These are phyloP conservation scores for Pyrrhoderma lamaoense DNA, from an alignment of 1,284 basidiomycete species.

Conservation along the genomic window DNA sequence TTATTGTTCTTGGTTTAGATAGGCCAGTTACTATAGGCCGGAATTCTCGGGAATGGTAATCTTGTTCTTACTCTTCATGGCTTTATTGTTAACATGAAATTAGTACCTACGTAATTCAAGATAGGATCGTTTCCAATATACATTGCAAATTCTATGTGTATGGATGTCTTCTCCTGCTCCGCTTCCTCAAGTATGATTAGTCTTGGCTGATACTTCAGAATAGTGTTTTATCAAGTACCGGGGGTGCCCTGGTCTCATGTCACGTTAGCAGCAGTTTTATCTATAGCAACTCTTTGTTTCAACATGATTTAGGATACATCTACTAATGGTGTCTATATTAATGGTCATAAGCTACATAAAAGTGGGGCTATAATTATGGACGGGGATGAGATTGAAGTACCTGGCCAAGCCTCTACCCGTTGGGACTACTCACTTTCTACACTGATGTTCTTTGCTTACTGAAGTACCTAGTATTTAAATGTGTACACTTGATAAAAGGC, in stretches of 20 bases:
- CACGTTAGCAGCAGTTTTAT: slow-evolving; percentile 37
- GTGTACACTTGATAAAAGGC: slow-evolving; percentile 48
- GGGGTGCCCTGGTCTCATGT: slow-evolving; percentile 68
- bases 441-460: slow-evolving; percentile 8
- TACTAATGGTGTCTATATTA: slow-evolving; percentile 69
- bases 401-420: slow-evolving; percentile 35
- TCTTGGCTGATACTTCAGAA: background rate
- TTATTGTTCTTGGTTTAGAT: slow-evolving; percentile 49
- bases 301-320: slow-evolving; percentile 52
- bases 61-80: background rate
- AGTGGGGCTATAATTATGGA: slow-evolving; percentile 64
- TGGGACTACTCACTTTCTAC: slow-evolving; percentile 32
- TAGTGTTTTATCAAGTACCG: slow-evolving; percentile 61
- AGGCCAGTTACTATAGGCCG: slow-evolving; percentile 62
- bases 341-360: slow-evolving; percentile 58
- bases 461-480: slow-evolving; percentile 52
- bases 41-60: slow-evolving; percentile 35
- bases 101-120: slow-evolving; percentile 43
- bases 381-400: slow-evolving; percentile 61
- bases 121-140: slow-evolving; percentile 52
- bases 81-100: background rate
- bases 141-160: slow-evolving; percentile 78
- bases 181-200: too few species aligned
- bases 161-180: slow-evolving; percentile 22
- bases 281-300: background rate